Percentiles rank a stretch among this genome's conserved stretches.
Conservation (phyloP, 768 basidiomycete genomes). For the Mycena haematopus region DNA sequence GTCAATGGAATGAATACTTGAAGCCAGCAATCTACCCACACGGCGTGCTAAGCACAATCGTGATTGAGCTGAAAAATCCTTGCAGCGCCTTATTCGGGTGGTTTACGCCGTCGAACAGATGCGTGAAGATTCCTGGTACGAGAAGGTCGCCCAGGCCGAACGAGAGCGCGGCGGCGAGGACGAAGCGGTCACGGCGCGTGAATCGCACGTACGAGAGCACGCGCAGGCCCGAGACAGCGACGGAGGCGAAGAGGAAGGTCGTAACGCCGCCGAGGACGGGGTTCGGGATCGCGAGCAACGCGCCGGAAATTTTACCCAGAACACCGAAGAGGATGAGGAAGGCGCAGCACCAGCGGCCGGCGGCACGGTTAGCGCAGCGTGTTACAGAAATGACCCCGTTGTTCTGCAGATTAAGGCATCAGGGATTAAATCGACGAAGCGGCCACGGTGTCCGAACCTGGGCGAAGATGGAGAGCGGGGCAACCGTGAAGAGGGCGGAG, state of each 20-base stretch:
- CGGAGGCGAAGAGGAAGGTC: slow-evolving; percentile 84
- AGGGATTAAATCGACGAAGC: slow-evolving; percentile 39
- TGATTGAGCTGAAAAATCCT: slow-evolving; percentile 79
- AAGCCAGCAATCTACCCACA: slow-evolving; percentile 54
- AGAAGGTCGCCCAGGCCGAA: slow-evolving; percentile 79
- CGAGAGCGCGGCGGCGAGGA: slow-evolving; percentile 71
- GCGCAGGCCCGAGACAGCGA: slow-evolving; percentile 53
- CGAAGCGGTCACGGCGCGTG: slow-evolving; percentile 69
- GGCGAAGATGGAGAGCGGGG: slow-evolving; percentile 63
- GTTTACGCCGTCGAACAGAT: slow-evolving; percentile 70
- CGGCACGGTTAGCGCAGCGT: slow-evolving; percentile 80
- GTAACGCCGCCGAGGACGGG: slow-evolving; percentile 86
- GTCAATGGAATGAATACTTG: not conserved
- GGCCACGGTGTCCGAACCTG: slow-evolving; percentile 44
- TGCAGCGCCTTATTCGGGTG: slow-evolving; percentile 47
- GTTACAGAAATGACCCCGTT: slow-evolving; percentile 87
- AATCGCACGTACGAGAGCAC: slow-evolving; percentile 69
- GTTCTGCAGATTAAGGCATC: slow-evolving; percentile 54
- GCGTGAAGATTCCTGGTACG: slow-evolving; percentile 66
- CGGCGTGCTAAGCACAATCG: slow-evolving; percentile 81
- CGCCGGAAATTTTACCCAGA: slow-evolving; percentile 77
- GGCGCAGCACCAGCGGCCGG: slow-evolving; percentile 79
- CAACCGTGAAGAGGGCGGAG: slow-evolving; percentile 81
- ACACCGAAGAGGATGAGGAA: slow-evolving; percentile 85
- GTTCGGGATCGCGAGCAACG: slow-evolving; percentile 86